Base-by-base conservation (phyloP, 129 eudicot species). In the Escallonia herrerae region DNA sequence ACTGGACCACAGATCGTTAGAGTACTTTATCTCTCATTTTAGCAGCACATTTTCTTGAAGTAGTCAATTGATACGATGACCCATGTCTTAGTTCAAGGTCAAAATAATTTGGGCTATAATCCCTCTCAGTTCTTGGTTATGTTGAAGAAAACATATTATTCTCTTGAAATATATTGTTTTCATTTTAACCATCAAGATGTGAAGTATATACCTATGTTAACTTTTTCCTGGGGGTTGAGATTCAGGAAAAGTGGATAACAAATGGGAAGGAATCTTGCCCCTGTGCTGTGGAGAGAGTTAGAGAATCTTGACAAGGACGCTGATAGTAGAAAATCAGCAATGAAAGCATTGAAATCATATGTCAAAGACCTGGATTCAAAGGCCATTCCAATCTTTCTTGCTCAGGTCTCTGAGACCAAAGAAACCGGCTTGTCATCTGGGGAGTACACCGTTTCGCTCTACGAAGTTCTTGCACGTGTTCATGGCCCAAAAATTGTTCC, bases 251-350 rank as follows among this genome's bases (percentile, higher is more conserved):
- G 40, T 8, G 2, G 37, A 2, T 15, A 61, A 40, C 55, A 64
- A 56, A 93, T 93, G 98, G 74, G 86, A 66, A 82, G 96, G 58
- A 93, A 76, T 67, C 72, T 86, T 56, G 84, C 90, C 75, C 95
- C 98, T 12, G 77, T 82, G n/a, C 64, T 93, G 44, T 65, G 84
- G 15, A 74, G 81, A 41, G 95, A 93, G 67, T 68, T 93, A 73
- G 95, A 84, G 65, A 93, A 93, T 83, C 91, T 88, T 63, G 95
- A 89, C 65, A 93, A 93, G 75, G 98, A 83, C 65, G 81, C 95
- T 64, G 90, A 80, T 39, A 83, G 96, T 61, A 72, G 98, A 67
- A 93, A 83, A 70, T 85, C 84, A 14, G 98, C 98, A 39, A 93
- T 89, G 98, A 86, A 81, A 79, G 91, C 96, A 12, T 63, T 93